A percentile compares a stretch with the other conserved stretches of the same genome.
Conservation (phyloP, 139 green algal species). For the Auxenochlorella protothecoides region DNA sequence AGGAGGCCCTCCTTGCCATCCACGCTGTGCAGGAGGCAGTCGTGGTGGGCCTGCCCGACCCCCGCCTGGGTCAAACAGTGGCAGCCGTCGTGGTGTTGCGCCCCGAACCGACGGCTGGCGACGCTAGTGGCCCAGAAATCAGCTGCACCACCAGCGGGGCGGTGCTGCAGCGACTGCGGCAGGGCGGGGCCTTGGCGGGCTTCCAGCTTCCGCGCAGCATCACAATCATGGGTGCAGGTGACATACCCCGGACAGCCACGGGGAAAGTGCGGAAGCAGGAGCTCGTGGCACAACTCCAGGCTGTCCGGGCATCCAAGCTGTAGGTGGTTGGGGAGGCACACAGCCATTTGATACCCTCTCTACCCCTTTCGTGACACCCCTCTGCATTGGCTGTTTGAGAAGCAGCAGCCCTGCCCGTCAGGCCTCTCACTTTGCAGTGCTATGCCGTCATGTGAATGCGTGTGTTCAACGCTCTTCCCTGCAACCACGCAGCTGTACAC, state of each 20-base stretch:
- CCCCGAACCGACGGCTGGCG: slow-evolving; percentile 23
- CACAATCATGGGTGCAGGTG: slow-evolving; percentile 1
- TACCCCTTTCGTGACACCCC: too few species aligned
- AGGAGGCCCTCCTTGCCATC: slow-evolving; percentile 11
- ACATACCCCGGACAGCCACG: slow-evolving; percentile 35
- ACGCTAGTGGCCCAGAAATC: slow-evolving; percentile 14
- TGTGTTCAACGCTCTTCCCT: background rate
- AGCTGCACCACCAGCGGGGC: background rate
- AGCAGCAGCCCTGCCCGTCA: background rate
- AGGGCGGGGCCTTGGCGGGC: slow-evolving; percentile 29
- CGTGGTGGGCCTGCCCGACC: slow-evolving; percentile 69
- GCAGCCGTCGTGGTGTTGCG: slow-evolving; percentile 45
- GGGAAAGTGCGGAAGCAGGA: slow-evolving; percentile 61
- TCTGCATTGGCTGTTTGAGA: too few species aligned
- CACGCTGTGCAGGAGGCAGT: slow-evolving; percentile 50
- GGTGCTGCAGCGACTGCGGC: slow-evolving; percentile 40
- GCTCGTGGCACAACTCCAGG: slow-evolving; percentile 1
- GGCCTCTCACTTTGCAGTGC: background rate
- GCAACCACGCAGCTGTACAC: background rate
- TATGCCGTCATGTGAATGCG: background rate
- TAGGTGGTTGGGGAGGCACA: background rate
- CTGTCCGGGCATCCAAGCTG: background rate
- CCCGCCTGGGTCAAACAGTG: slow-evolving; percentile 62
- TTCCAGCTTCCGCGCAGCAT: slow-evolving; percentile 55
- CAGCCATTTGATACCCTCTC: background rate